Conservation (phyloP, 805 yeast species). For the Suhomyces pyralidae region DNA sequence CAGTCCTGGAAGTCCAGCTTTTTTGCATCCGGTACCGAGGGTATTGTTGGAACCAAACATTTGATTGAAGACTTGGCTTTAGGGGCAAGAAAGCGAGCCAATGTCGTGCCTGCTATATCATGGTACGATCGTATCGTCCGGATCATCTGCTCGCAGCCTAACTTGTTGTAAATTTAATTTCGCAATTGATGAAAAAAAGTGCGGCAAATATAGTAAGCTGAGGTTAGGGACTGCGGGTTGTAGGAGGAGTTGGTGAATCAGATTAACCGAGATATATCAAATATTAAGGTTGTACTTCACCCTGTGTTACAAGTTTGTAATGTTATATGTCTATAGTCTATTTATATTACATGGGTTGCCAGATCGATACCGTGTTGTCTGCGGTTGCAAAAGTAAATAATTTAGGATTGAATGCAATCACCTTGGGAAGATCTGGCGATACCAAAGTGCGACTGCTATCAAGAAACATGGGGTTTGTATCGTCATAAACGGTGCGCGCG, state of each 20-base stretch:
- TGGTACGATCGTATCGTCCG: not conserved
- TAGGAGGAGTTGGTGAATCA: not conserved
- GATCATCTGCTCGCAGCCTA: not conserved
- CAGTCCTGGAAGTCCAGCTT: conserved; percentile 4
- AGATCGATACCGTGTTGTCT: conserved; percentile 41
- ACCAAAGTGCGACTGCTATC: conserved; percentile 23
- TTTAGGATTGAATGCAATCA: conserved; percentile 60
- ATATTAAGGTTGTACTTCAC: not conserved
- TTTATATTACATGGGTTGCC: conserved; percentile 26
- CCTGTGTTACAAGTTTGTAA: no score
- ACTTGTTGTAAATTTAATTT: no score
- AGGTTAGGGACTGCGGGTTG: no score
- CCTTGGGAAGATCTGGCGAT: conserved; percentile 41
- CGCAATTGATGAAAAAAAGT: no score
- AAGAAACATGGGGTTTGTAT: conserved; percentile 19
- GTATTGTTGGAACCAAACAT: not conserved
- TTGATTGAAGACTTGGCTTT: not conserved
- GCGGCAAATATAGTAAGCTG: no score
- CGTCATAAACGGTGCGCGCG: conserved; percentile 12
- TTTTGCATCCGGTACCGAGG: not conserved
- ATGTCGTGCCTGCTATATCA: not conserved
- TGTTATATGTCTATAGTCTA: not conserved
- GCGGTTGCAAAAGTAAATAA: conserved; percentile 62
- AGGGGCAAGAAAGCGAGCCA: not conserved
- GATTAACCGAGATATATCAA: not conserved